Evolutionary conservation across 768 basidiomycete species (phyloP), one percentile per base, ranked within the genome.

Genomic region (Collybia sp.): DNA sequence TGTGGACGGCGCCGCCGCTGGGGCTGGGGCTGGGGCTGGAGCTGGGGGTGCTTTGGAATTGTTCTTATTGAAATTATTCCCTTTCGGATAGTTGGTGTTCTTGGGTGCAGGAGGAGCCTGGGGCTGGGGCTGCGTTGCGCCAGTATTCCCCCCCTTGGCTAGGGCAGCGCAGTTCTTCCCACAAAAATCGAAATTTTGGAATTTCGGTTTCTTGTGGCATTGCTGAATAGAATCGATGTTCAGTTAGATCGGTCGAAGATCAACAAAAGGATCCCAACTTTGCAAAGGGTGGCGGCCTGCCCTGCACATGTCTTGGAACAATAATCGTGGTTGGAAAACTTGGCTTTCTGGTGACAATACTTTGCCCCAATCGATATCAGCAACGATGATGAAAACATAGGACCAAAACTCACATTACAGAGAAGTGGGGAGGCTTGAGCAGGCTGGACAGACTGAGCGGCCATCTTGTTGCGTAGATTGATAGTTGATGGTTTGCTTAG

Each of bases 121-220:
- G 6, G 34, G 25, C 30, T 43, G 44, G 6, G 34, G 25, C 32
- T 37, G 30, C 16, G 46, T 51, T 13, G 49, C 36, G 6, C 50
- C 40, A 34, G 47, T 17, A 18, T 54, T 61, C 4, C 57, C 60
- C n/a, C 50, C 53, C 44, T 61, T 63, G 16, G 80, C 81, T 41
- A 70, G 49, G 12, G 70, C 59, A 13, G 80, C 82, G 53, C 83
- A 84, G 44, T 74, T 79, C 69, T 81, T 79, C 45, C 83, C 79
- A 48, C 83, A 85, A 53, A 72, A 85, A 42, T 78, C 75, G 53
- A 79, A 77, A 51, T 67, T 71, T 52, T 70, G 74, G 54, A 73
- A 79, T 59, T 81, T 85, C 4, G 80, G 78, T 49, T 76, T 79
- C 56, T 71, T 70, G 50, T 78, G 74, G 54, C 83, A 85, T 49